Percentiles rank a stretch among this genome's conserved stretches.
phyloP scores from a whole-genome alignment of 2,329 filamentous ascomycete genomes.

The Nemania sp. region DNA sequence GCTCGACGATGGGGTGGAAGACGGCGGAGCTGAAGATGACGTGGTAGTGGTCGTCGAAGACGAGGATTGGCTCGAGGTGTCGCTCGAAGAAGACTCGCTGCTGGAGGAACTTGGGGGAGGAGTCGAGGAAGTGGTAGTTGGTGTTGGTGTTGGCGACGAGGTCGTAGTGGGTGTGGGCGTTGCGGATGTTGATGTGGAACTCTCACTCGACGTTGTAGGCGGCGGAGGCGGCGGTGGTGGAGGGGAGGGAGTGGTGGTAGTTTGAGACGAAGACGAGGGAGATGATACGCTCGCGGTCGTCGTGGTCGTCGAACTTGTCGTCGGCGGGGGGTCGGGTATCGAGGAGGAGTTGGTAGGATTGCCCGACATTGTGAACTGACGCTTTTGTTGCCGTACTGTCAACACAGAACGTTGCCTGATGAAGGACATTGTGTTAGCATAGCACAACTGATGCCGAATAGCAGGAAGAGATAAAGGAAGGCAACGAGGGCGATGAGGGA shows the following conservation, averaged over 20 bases:
- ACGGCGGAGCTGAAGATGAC: not conserved
- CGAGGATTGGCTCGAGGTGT: slow-evolving; percentile 16
- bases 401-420: slow-evolving; percentile 37
- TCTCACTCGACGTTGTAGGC: slow-evolving; percentile 23
- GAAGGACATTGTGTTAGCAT: slow-evolving; percentile 43
- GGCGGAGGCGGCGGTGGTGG: slow-evolving; percentile 24
- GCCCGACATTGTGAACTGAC: slow-evolving; percentile 42
- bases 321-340: slow-evolving; percentile 16
- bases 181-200: not conserved
- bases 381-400: slow-evolving; percentile 23
- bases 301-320: slow-evolving; percentile 18
- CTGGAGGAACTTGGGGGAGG: slow-evolving; percentile 24
- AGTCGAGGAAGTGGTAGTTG: slow-evolving; percentile 21
- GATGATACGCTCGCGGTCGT: slow-evolving; percentile 9
- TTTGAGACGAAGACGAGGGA: slow-evolving; percentile 9
- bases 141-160: slow-evolving; percentile 21
- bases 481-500: not conserved
- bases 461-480: not conserved
- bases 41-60: slow-evolving; percentile 10
- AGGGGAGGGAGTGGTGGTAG: slow-evolving; percentile 18
- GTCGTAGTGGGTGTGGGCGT: slow-evolving; percentile 14
- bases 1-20: not conserved
- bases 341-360: slow-evolving; percentile 9
- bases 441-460: slow-evolving; percentile 15
- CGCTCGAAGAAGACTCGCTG: slow-evolving; percentile 22